Evolutionary conservation across 345 rosid genomes (phyloP).

Genomic region (Ceriops decandra): DNA sequence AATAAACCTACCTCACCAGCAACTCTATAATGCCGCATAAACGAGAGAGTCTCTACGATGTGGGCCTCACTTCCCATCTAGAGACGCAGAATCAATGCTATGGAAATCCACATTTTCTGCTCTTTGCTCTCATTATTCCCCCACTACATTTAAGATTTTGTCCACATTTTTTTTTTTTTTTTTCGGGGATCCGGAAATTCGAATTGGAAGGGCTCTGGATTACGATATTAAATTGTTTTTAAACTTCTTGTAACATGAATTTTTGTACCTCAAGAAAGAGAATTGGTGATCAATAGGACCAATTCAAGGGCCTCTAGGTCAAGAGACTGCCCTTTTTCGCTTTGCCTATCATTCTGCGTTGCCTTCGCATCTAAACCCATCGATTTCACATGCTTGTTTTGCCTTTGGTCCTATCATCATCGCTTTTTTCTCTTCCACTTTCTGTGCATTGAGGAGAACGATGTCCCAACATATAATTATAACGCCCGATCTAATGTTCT

Average conservation of each 20-base stretch:
- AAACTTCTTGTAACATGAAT: background rate
- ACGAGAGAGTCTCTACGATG: background rate
- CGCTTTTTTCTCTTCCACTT: background rate
- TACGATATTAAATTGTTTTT: background rate
- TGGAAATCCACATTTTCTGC: background rate
- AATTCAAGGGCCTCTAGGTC: background rate
- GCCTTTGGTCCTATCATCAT: constrained; percentile 1
- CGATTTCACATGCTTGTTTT: background rate
- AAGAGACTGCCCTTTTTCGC: constrained; percentile 1
- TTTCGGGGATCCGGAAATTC: no score
- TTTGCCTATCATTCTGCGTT: constrained; percentile 7
- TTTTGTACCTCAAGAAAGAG: background rate
- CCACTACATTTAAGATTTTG: no score
- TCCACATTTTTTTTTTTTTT: no score
- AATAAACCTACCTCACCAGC: background rate
- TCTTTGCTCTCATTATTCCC: no score
- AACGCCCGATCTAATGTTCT: background rate
- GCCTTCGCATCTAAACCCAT: background rate
- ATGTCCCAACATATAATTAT: background rate
- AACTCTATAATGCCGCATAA: background rate
- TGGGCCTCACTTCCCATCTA: constrained; percentile 6
- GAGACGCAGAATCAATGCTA: background rate
- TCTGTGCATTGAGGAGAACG: background rate
- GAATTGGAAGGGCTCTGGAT: no score
- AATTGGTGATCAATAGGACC: background rate